Conservation (phyloP, 176 grass and related monocot genomes). For the Miscanthus lutarioriparius region DNA sequence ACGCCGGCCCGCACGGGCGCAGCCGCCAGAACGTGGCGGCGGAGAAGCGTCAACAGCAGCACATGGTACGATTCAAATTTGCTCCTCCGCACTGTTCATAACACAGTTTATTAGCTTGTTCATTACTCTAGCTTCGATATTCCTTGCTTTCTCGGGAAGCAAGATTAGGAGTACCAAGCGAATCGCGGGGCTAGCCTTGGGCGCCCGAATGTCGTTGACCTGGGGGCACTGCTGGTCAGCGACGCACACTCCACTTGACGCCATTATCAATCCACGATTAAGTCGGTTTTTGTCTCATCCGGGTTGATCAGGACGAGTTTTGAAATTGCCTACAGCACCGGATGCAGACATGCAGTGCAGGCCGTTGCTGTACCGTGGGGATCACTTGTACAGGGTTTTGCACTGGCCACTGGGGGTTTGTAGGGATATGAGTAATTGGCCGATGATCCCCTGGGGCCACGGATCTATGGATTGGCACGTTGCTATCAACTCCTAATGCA, state of each 20-base stretch:
- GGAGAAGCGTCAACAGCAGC: slow-evolving; percentile 36
- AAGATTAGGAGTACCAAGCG: slow-evolving; percentile 11
- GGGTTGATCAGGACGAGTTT: slow-evolving; percentile 22
- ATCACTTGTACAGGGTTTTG: slow-evolving; percentile 46
- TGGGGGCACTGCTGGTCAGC: slow-evolving; percentile 27
- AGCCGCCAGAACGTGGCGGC: slow-evolving; percentile 21
- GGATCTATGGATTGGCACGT: slow-evolving; percentile 26
- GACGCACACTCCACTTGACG: slow-evolving; percentile 17
- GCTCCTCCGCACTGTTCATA: slow-evolving; percentile 19
- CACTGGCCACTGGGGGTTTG: slow-evolving; percentile 26
- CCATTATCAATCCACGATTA: slow-evolving; percentile 29
- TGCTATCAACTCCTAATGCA: slow-evolving; percentile 4
- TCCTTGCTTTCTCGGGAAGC: slow-evolving; percentile 15
- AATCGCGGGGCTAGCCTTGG: slow-evolving; percentile 10
- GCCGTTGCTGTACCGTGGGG: slow-evolving; percentile 38
- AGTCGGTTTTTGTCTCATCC: slow-evolving; percentile 34
- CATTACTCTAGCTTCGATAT: slow-evolving; percentile 23
- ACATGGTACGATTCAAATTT: slow-evolving; percentile 54
- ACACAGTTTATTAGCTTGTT: neutral
- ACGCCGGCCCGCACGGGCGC: slow-evolving; percentile 21
- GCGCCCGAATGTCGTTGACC: slow-evolving; percentile 53
- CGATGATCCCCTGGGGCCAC: slow-evolving; percentile 38
- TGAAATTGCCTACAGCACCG: slow-evolving; percentile 39
- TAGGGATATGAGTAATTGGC: slow-evolving; percentile 49
- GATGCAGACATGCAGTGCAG: neutral